A percentile compares a stretch with the other conserved stretches of the same genome.
Conservation (phyloP, 164 flowering plant species). For the Cinnamomum chago region DNA sequence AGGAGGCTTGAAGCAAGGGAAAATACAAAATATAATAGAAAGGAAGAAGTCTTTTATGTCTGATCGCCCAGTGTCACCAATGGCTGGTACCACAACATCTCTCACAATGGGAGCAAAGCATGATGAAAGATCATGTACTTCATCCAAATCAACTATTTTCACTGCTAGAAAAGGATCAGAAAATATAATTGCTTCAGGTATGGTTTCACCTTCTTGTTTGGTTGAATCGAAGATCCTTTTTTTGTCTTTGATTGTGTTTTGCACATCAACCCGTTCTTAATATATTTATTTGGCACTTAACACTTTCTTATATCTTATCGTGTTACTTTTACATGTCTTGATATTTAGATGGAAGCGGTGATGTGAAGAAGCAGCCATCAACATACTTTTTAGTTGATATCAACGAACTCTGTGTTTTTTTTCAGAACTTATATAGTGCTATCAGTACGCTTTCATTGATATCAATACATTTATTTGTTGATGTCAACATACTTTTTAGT, state of each 20-base stretch:
- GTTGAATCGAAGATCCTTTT: no score
- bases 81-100: slow-evolving; percentile 18
- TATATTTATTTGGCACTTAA: no score
- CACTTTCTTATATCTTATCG: no score
- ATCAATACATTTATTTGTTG: no score
- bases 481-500: no score
- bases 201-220: neutral
- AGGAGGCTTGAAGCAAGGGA: slow-evolving; percentile 40
- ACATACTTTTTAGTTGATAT: no score
- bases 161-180: slow-evolving; percentile 37
- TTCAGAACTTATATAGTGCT: no score
- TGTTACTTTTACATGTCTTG: neutral
- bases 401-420: no score
- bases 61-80: slow-evolving; percentile 19
- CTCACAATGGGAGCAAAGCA: slow-evolving; percentile 30
- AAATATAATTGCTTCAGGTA: slow-evolving; percentile 35
- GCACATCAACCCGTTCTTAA: no score
- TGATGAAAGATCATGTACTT: slow-evolving; percentile 34
- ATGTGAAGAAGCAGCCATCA: slow-evolving; percentile 20
- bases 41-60: slow-evolving; percentile 43
- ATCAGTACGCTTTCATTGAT: no score
- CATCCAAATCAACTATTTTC: slow-evolving; percentile 29
- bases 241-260: no score
- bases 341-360: slow-evolving; percentile 19
- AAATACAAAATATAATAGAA: slow-evolving; percentile 41